These are phyloP conservation scores for Fusarium sp. DNA, from an alignment of 2,329 filamentous ascomycete genomes.

Conservation along the genomic window DNA sequence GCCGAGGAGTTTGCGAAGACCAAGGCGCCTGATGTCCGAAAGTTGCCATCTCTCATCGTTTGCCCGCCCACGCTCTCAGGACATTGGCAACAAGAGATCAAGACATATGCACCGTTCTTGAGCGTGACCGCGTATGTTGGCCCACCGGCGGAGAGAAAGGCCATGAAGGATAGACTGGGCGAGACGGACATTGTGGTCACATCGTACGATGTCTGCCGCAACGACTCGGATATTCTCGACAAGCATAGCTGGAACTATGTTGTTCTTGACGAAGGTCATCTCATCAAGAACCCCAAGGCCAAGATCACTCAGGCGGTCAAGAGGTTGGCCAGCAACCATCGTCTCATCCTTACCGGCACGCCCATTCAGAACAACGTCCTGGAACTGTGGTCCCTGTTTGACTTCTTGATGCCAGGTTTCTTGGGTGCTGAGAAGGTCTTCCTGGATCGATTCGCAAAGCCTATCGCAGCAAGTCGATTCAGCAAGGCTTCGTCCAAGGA, in stretches of 20 bases:
- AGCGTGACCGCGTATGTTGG: conserved; percentile 92
- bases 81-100: conserved; percentile 98
- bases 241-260: conserved; percentile 97
- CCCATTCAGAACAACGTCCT: conserved; percentile 98
- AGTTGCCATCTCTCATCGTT: conserved; percentile 90
- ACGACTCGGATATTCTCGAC: conserved; percentile 87
- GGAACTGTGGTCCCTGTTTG: conserved; percentile 97
- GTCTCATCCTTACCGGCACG: conserved; percentile 94
- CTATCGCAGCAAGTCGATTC: conserved; percentile 92
- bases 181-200: conserved; percentile 95
- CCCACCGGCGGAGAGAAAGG: conserved; percentile 82
- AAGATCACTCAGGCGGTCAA: conserved; percentile 97
- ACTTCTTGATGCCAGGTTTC: conserved; percentile 99
- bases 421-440: conserved; percentile 96
- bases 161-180: conserved; percentile 75
- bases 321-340: conserved; percentile 88
- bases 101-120: conserved; percentile 94
- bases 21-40: conserved; percentile 79
- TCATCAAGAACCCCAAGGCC: conserved; percentile 98
- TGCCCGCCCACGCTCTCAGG: conserved; percentile 96
- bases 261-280: conserved; percentile 94
- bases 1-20: conserved; percentile 92
- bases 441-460: conserved; percentile 92
- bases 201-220: conserved; percentile 97
- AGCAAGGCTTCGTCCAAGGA: conserved; percentile 98